phyloP scores from a whole-genome alignment of 2,329 filamentous ascomycete species.

The Bipolaris cookei region DNA sequence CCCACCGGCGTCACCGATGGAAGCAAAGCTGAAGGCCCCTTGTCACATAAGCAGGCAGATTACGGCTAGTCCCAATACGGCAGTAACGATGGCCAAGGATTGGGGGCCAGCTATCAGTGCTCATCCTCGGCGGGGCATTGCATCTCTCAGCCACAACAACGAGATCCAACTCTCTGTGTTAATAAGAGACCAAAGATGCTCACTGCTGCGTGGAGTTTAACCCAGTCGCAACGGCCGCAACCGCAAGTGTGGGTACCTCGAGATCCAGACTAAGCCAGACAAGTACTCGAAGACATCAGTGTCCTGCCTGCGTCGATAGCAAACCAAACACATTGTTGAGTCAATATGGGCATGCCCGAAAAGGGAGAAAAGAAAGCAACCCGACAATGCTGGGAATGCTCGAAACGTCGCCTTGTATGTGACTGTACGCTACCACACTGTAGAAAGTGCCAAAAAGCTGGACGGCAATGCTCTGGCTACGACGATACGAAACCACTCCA shows the following conservation, averaged over 20 bases:
- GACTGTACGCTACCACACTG: slow-evolving; percentile 42
- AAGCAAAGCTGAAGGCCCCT: slow-evolving; percentile 2
- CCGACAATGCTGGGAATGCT: slow-evolving; percentile 45
- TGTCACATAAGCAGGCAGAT: slow-evolving; percentile 1
- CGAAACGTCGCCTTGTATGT: slow-evolving; percentile 42
- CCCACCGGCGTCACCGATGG: background rate
- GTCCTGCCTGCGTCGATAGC: background rate
- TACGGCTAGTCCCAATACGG: slow-evolving; percentile 15
- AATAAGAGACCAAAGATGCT: slow-evolving; percentile 31
- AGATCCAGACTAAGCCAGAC: background rate
- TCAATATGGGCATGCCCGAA: slow-evolving; percentile 18
- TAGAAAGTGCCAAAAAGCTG: slow-evolving; percentile 39
- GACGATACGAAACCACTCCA: slow-evolving; percentile 43
- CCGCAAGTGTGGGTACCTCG: background rate
- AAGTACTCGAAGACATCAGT: background rate
- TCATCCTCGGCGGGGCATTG: background rate
- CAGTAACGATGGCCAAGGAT: slow-evolving; percentile 27
- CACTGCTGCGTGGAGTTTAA: background rate
- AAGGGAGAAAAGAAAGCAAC: slow-evolving; percentile 29
- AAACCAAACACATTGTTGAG: background rate
- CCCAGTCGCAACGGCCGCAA: background rate
- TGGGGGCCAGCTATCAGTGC: background rate
- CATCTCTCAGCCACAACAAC: background rate
- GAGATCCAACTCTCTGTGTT: slow-evolving; percentile 14
- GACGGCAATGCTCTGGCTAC: slow-evolving; percentile 42